Percentiles rank a stretch among this genome's conserved stretches.
These are phyloP conservation scores for Arxiozyma telluris DNA, from an alignment of 1,139 yeast species.

Conservation along the genomic window DNA sequence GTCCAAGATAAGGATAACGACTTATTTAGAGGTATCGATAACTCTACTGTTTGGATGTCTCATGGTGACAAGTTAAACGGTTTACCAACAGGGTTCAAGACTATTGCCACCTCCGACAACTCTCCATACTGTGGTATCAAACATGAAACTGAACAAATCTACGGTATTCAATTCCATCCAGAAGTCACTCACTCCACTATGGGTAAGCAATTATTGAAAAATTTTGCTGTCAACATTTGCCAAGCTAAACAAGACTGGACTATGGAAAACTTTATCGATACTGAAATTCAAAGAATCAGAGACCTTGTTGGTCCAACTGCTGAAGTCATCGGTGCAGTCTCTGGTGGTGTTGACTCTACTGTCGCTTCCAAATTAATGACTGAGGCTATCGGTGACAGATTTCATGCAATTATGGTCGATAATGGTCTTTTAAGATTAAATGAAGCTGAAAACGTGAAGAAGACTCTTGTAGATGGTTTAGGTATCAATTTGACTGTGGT, in stretches of 20 bases:
- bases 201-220: constrained; percentile 79
- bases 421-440: constrained; percentile 95
- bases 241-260: constrained; percentile 87
- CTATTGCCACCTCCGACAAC: constrained; percentile 85
- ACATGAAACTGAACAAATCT: constrained; percentile 62
- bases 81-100: constrained; percentile 80
- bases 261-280: constrained; percentile 94
- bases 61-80: constrained; percentile 95
- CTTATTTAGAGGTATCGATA: constrained; percentile 78
- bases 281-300: constrained; percentile 89
- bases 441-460: constrained; percentile 81
- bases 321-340: constrained; percentile 98
- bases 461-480: constrained; percentile 82
- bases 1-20: constrained; percentile 63
- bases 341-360: constrained; percentile 99
- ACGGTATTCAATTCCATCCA: constrained; percentile 98
- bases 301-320: constrained; percentile 93
- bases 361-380: constrained; percentile 98
- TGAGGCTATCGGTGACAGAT: constrained; percentile 96
- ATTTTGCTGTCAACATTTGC: constrained; percentile 90
- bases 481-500: constrained; percentile 92
- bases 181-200: constrained; percentile 94
- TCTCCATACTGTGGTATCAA: constrained; percentile 94
- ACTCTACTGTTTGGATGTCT: constrained; percentile 96
- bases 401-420: constrained; percentile 97